phyloP scores from a whole-genome alignment of 23 red algal genomes.

The Chondrus crispus region DNA sequence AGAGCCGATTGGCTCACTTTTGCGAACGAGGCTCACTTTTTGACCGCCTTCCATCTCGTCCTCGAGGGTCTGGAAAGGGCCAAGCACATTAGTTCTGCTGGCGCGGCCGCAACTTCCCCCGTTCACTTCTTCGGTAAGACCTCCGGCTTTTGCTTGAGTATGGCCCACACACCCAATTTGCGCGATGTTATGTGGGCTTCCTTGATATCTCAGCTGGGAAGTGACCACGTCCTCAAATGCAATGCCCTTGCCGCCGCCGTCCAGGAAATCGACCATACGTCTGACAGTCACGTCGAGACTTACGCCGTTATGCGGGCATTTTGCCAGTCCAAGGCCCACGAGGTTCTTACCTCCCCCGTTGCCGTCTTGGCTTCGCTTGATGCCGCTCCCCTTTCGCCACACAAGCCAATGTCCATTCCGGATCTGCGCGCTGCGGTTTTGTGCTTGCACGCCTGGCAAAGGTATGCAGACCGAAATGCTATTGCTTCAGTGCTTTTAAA shows the following conservation, averaged over 20 bases:
- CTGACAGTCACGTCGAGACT: conserved; percentile 20
- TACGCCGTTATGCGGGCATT: conserved; percentile 18
- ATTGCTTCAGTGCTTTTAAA: conserved; percentile 3
- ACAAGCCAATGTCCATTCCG: too few species aligned
- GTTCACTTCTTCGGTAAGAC: conserved; percentile 20
- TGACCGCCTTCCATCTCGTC: too few species aligned
- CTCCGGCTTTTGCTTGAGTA: background rate
- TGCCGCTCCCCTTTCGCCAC: too few species aligned
- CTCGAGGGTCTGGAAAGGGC: too few species aligned
- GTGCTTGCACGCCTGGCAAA: conserved; percentile 23
- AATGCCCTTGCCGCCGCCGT: conserved; percentile 5
- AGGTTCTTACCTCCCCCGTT: conserved; percentile 11
- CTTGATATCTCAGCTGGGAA: background rate
- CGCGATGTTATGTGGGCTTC: conserved; percentile 24
- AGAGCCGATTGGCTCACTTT: conserved; percentile 1
- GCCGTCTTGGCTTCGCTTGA: background rate
- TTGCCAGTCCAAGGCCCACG: conserved; percentile 20
- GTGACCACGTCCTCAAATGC: background rate
- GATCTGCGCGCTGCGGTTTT: background rate
- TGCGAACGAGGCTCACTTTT: background rate
- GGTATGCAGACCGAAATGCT: background rate
- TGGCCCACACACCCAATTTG: background rate
- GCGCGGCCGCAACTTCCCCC: background rate
- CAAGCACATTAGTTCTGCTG: too few species aligned
- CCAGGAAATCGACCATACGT: conserved; percentile 7